Percentiles rank a stretch among this genome's conserved stretches.
Conservation (phyloP, 108 stramenopile species). For the Nitzschia putrida region DNA sequence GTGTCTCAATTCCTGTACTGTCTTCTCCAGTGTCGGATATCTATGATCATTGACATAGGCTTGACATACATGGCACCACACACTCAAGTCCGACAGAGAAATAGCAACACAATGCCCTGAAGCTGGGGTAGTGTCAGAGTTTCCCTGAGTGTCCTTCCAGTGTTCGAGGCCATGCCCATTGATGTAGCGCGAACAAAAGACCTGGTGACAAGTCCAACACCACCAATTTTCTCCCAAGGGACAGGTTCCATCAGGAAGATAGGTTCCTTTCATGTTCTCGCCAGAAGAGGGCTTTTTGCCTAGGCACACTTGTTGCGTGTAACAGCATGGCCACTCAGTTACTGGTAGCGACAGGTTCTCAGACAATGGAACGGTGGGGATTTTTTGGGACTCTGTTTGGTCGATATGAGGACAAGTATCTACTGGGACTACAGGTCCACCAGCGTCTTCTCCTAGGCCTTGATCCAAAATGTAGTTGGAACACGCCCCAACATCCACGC, state of each 20-base stretch:
- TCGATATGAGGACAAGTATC: constrained; percentile 75
- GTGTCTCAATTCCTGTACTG: constrained; percentile 45
- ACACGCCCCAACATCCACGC: constrained; percentile 37
- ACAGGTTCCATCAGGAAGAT: constrained; percentile 23
- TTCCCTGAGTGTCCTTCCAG: constrained; percentile 50
- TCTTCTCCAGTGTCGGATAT: constrained; percentile 32
- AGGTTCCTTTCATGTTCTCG: constrained; percentile 14
- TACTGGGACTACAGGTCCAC: constrained; percentile 69
- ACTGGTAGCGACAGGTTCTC: not conserved
- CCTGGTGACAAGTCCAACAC: constrained; percentile 57
- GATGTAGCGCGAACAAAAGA: constrained; percentile 74
- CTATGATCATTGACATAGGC: constrained; percentile 46
- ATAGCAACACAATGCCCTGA: constrained; percentile 64
- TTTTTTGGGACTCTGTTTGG: not conserved
- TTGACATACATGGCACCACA: constrained; percentile 78
- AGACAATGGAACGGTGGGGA: not conserved
- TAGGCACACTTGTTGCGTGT: not conserved
- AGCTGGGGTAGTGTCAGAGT: not conserved
- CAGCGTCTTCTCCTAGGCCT: constrained; percentile 49
- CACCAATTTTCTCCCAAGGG: constrained; percentile 75
- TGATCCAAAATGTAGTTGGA: constrained; percentile 79
- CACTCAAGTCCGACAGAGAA: constrained; percentile 71
- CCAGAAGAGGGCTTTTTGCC: not conserved
- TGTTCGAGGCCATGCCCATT: constrained; percentile 73
- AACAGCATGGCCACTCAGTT: not conserved